Percentiles rank a stretch among this genome's conserved stretches.
These are phyloP conservation scores for Aristolochia contorta DNA, from an alignment of 164 flowering plant species.

Conservation along the genomic window DNA sequence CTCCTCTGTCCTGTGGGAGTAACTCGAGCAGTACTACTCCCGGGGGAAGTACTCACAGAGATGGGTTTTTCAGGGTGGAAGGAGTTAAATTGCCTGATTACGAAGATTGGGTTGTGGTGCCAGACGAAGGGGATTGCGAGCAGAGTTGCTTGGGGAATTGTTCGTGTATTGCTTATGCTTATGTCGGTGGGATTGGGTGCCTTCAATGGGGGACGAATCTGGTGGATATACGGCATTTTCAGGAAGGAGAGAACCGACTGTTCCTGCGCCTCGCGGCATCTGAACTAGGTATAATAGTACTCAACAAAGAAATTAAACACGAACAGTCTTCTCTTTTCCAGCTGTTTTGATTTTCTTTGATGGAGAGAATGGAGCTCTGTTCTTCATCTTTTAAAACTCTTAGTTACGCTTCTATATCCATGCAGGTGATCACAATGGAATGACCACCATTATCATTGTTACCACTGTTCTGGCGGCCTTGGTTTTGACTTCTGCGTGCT, in stretches of 20 bases:
- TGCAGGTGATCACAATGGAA: neutral
- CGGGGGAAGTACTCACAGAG: slow-evolving; percentile 3
- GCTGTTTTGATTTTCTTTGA: too few relatives aligned
- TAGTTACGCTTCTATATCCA: too few relatives aligned
- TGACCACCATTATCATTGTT: neutral
- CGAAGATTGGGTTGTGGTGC: neutral
- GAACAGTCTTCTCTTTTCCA: too few relatives aligned
- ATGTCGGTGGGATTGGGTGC: slow-evolving; percentile 27
- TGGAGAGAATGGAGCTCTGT: too few relatives aligned
- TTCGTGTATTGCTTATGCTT: slow-evolving; percentile 48
- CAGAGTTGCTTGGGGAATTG: slow-evolving; percentile 39
- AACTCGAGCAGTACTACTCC: neutral
- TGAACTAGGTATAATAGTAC: slow-evolving; percentile 55
- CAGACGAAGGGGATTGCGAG: slow-evolving; percentile 20
- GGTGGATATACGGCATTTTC: slow-evolving; percentile 33
- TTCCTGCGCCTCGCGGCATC: slow-evolving; percentile 36
- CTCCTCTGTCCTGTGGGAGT: slow-evolving; percentile 3
- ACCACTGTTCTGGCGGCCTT: neutral
- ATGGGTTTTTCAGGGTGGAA: slow-evolving; percentile 11
- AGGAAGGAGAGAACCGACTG: slow-evolving; percentile 15
- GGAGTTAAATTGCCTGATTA: slow-evolving; percentile 16
- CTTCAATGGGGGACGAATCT: slow-evolving; percentile 22
- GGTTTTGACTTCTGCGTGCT: neutral
- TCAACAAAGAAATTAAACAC: neutral
- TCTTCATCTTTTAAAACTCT: too few relatives aligned